These are phyloP conservation scores for Lactifluus pinguis DNA, from an alignment of 768 basidiomycete genomes.

Conservation along the genomic window DNA sequence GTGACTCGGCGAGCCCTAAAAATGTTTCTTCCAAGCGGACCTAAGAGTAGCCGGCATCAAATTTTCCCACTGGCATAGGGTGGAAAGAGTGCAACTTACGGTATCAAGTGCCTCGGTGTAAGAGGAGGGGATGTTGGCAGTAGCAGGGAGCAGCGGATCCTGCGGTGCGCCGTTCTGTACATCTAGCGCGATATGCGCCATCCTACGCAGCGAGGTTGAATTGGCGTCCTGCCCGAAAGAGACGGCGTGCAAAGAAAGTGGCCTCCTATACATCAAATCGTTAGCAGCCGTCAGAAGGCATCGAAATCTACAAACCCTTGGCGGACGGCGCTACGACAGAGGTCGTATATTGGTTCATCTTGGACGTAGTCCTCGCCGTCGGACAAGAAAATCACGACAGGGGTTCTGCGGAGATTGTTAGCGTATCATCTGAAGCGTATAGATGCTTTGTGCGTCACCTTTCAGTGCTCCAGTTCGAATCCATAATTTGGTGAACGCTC, in stretches of 20 bases:
- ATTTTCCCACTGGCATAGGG: no score
- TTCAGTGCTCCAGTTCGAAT: slow-evolving; percentile 41
- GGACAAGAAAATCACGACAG: slow-evolving; percentile 49
- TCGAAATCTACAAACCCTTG: slow-evolving; percentile 31
- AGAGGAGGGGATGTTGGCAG: slow-evolving; percentile 21
- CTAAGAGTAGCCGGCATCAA: slow-evolving; percentile 24
- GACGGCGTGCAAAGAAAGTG: slow-evolving; percentile 50
- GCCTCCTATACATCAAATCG: slow-evolving; percentile 31
- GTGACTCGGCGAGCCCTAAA: slow-evolving; percentile 47
- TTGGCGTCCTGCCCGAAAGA: slow-evolving; percentile 39
- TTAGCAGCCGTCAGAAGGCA: background rate
- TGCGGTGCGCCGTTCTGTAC: slow-evolving; percentile 37
- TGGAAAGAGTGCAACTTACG: background rate
- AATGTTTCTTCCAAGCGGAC: slow-evolving; percentile 50
- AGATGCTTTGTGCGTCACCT: slow-evolving; percentile 25
- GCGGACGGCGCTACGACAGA: slow-evolving; percentile 35
- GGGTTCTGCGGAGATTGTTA: slow-evolving; percentile 29
- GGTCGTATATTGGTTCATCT: slow-evolving; percentile 32
- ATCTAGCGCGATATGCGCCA: slow-evolving; percentile 43
- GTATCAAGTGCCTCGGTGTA: slow-evolving; percentile 35
- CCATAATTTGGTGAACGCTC: slow-evolving; percentile 32
- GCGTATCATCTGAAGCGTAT: background rate
- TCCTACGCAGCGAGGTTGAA: slow-evolving; percentile 32
- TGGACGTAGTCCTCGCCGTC: slow-evolving; percentile 41
- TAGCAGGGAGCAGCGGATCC: slow-evolving; percentile 26